phyloP scores from a whole-genome alignment of 164 flowering plant genomes.

The Sextonia rubra region DNA sequence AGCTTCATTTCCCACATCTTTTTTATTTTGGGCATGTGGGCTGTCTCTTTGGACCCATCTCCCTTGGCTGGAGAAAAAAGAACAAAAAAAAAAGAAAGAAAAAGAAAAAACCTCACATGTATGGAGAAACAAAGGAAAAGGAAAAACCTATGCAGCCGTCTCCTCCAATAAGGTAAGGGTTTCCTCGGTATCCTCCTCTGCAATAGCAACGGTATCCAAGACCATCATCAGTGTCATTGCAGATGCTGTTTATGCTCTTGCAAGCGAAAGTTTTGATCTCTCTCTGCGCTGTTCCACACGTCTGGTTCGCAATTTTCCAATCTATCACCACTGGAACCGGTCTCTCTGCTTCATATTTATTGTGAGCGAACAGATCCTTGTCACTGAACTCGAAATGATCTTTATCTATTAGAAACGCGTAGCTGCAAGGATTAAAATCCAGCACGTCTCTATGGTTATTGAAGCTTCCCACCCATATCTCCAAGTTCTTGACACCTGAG shows the following conservation, averaged over 20 bases:
- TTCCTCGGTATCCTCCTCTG: conserved; percentile 39
- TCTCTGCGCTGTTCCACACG: conserved; percentile 6
- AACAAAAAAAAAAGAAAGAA: no score
- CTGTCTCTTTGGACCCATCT: no score
- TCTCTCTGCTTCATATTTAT: neutral
- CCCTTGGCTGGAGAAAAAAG: no score
- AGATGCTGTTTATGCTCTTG: conserved; percentile 17
- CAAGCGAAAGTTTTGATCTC: conserved; percentile 15
- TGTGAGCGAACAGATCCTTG: neutral
- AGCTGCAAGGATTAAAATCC: conserved; percentile 7
- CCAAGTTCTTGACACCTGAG: neutral
- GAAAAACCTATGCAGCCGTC: neutral
- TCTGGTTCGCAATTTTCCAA: conserved; percentile 1
- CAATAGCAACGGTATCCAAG: conserved; percentile 46
- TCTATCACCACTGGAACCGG: neutral
- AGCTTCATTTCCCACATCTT: no score
- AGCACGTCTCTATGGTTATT: neutral
- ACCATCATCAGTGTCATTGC: conserved; percentile 17
- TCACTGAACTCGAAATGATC: neutral
- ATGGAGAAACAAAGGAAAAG: no score
- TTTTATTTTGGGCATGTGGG: no score
- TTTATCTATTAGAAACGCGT: conserved; percentile 8
- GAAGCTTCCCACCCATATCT: neutral
- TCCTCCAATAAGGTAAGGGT: conserved; percentile 34
- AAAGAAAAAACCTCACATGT: no score